Evolutionary conservation across 495 filamentous ascomycete species (phyloP), one percentile per base, ranked within the genome.

Genomic region (Aspergillus panamensis): DNA sequence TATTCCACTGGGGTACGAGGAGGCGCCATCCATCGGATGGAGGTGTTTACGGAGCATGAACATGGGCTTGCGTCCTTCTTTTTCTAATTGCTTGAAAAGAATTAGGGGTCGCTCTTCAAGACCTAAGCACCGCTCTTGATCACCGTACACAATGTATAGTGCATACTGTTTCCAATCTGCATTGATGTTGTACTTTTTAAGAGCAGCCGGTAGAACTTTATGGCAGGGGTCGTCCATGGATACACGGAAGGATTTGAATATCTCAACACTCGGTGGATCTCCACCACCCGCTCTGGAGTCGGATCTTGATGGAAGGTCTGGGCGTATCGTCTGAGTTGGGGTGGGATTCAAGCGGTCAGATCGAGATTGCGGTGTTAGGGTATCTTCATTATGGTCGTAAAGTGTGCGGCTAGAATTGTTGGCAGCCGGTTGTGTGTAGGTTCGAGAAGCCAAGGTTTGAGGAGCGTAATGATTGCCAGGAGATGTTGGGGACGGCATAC

Each of bases 161-260:
- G 94, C 93, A 62, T 98, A 98, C 64, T 96, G 88, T 62, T 92
- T 90, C 88, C 92, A 96, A 52, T 96, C 93, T 19, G 90, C 91
- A 57, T 94, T 89, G 80, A 98, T 98, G 69, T 97, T 94, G 77
- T 98, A 98, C 68, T 96, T 96, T 69, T 93, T 93, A 20, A 98
- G 80, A 10, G 94, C 94, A 25, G 95, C 94, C 1, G 94, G 94
- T 8, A 98, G 83, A 32, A 98, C 94, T 67, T 96, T 97, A 74
- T 96, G 86, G 77, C 94, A 98, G 1, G 94, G 94, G 63, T 97
- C 94, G 58, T 98, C 94, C 86, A 96, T 92, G 61, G 88, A 91
- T 59, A 98, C 94, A 29, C 94, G 85, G 79, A 98, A 98, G 7
- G 88, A 92, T 70, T 97, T 97, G 84, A 97, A 97, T 52, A 98